A percentile compares a stretch with the other conserved stretches of the same genome.
Conservation (phyloP, 306 rosid species). For the Prunus campanulata region DNA sequence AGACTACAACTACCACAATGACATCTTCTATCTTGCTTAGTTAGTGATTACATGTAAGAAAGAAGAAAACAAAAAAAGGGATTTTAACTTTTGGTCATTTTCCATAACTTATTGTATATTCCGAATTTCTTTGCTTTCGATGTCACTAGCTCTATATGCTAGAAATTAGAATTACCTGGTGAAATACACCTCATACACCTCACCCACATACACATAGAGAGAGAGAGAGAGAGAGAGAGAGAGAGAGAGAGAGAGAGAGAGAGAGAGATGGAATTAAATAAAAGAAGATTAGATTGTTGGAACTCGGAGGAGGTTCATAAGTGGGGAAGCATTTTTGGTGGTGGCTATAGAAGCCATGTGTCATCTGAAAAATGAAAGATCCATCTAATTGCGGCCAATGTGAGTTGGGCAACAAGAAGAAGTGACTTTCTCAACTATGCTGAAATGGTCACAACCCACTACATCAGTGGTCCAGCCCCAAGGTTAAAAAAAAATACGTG, state of each 20-base stretch:
- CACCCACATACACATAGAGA: not conserved
- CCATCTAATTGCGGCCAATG: not conserved
- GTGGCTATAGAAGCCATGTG: not conserved
- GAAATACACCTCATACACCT: not conserved
- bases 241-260: not conserved
- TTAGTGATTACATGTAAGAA: not conserved
- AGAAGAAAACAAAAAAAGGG: not conserved
- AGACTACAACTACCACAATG: not conserved
- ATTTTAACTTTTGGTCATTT: not conserved
- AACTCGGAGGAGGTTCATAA: not conserved
- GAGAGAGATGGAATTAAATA: not conserved
- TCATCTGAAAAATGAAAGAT: not conserved
- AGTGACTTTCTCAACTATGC: not conserved
- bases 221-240: not conserved
- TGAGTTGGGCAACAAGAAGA: not conserved
- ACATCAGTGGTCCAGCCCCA: not conserved
- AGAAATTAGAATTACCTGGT: not conserved
- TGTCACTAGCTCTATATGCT: not conserved
- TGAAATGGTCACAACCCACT: slow-evolving; percentile 3
- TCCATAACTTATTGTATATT: not conserved
- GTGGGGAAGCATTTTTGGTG: not conserved
- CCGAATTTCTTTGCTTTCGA: not conserved
- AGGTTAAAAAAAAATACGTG: no score
- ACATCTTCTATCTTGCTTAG: not conserved
- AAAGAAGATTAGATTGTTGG: no score